Base-by-base conservation (phyloP, 306 rosid genomes). In the Purshia tridentata region DNA sequence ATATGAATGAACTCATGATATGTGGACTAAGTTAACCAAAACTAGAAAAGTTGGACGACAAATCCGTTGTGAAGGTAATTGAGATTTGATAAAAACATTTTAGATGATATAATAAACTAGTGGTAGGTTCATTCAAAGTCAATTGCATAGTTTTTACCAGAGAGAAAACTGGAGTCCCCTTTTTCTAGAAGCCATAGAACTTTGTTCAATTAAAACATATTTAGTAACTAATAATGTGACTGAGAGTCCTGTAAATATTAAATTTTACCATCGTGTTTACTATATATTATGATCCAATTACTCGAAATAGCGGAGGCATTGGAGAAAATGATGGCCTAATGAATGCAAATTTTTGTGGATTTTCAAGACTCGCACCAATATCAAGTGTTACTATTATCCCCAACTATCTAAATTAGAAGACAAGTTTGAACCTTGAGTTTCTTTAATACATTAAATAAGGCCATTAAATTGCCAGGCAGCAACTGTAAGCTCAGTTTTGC, bases 1-100 rank as follows among this genome's bases (percentile, higher is more conserved):
- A 56, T n/a, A 73, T n/a, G 9, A 67, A 29, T 54, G 46, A 72
- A 44, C 41, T 59, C 18, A 35, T 14, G 49, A 39, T 40, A 76
- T 39, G 51, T 46, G 53, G 6, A 61, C 23, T 5, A 37, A 58
- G 63, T 49, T 67, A 16, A 22, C 39, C 16, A 75, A 37, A 46
- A 45, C 50, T 54, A 37, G 22, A 23, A 11, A 48, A 10, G 14
- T 35, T 15, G 60, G 19, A 9, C n/a, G 14, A 59, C 18, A 59
- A 59, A 59, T 29, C 4, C 18, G 13, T 8, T 2, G 42, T 40
- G 8, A 15, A 55, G 35, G 60, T 55, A 55, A 13, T 59, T 2
- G 11, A 59, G 19, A 52, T 35, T 6, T 29, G 65, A 35, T 59
- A 29, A 12, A 20, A n/a, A n/a, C n/a, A 52, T n/a, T 52, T n/a